Base-by-base conservation (phyloP, 2,329 filamentous ascomycete genomes). In the Ophiocordyceps camponoti-rufipedis region DNA sequence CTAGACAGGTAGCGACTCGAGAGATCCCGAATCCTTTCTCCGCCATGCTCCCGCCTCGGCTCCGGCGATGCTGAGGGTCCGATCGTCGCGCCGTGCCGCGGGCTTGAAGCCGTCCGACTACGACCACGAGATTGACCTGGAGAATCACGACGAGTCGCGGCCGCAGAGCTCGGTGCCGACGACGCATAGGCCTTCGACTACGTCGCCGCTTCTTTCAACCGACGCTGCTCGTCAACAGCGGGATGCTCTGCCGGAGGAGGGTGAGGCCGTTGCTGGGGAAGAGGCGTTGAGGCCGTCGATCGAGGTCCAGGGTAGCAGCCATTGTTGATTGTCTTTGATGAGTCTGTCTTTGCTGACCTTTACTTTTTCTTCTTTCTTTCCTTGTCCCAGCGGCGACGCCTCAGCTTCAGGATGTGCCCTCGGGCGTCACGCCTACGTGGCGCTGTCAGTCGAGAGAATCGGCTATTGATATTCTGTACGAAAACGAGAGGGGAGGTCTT, bases 401-500 rank as follows among this genome's bases (percentile, higher is more conserved):
- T 38, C 52, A 54, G 10, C 31, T 31, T 9, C 42, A n/a, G 29
- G 29, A 31, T 31, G 29, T 31, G 13, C 28, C 12, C 23, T 16
- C 46, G 63, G n/a, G 64, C 43, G 63, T 67, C 32, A 58, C 60
- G 39, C 58, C 59, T 9, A 57, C 50, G 35, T 56, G 52, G 42
- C 55, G 53, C 13, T 52, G 59, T 32, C 50, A 56, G 61, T 47
- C 63, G 56, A 50, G 71, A 65, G 58, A 78, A 51, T 68, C 69
- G 2, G 80, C 75, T 28, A 78, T 96, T 49, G 91, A 98, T 51
- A 75, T 96, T 5, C 69, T 98, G 0, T 96, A 94, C 62, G 91
- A 98, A 61, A 98, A 98, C 57, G 85, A 98, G 64, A 76, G 91
- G 47, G 91, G 91, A 11, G 80, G 78, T 38, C 94, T 95, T 57